Evolutionary conservation across 192 early-diverging fungal genomes (phyloP).

Genomic region (Umbelopsis sp.): DNA sequence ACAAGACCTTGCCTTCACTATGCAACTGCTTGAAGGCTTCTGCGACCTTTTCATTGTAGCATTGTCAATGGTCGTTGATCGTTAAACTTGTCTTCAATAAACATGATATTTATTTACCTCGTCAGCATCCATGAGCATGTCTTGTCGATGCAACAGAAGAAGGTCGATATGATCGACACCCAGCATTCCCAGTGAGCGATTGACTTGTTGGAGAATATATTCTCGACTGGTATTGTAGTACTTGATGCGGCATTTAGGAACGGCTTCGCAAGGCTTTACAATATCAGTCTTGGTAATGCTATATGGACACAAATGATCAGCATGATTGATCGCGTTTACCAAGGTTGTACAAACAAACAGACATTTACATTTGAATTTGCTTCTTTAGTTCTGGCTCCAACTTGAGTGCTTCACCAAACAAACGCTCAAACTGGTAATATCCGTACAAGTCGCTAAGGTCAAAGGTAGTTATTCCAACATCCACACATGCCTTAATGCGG

Average conservation of each 20-base stretch:
- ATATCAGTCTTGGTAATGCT: conserved; percentile 31
- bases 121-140: conserved; percentile 30
- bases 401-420: conserved; percentile 22
- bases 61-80: background rate
- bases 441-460: conserved; percentile 52
- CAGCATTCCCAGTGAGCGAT: conserved; percentile 10
- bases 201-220: conserved; percentile 24
- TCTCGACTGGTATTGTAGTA: conserved; percentile 20
- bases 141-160: conserved; percentile 23
- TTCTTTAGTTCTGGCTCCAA: conserved; percentile 20
- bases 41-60: background rate
- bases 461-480: conserved; percentile 47
- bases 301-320: background rate
- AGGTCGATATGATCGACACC: conserved; percentile 23
- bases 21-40: conserved; percentile 19
- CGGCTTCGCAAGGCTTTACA: conserved; percentile 16
- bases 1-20: conserved; percentile 19
- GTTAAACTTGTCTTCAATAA: background rate
- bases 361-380: conserved; percentile 23
- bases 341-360: background rate
- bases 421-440: conserved; percentile 19
- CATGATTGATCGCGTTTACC: background rate
- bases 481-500: conserved; percentile 44
- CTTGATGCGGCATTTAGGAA: conserved; percentile 21
- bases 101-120: background rate